These are phyloP conservation scores for Bipolaris sorokiniana DNA, from an alignment of 2,329 filamentous ascomycete species.

Conservation along the genomic window DNA sequence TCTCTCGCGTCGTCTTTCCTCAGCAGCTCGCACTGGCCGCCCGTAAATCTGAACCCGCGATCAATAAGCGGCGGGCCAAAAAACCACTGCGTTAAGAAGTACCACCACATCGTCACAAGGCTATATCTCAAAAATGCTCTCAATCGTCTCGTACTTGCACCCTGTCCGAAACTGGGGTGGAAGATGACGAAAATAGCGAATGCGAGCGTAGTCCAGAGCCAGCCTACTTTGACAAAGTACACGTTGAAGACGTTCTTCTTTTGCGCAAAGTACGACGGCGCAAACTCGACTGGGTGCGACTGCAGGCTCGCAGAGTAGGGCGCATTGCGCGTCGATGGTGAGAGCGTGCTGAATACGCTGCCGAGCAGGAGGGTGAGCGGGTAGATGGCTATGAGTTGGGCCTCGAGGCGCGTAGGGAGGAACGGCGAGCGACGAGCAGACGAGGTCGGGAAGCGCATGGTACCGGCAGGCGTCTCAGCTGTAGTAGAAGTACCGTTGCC, in stretches of 20 bases:
- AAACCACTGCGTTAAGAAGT: slow-evolving; percentile 92
- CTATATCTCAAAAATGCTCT: slow-evolving; percentile 72
- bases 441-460: slow-evolving; percentile 33
- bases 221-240: slow-evolving; percentile 93
- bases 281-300: slow-evolving; percentile 63
- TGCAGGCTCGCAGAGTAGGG: slow-evolving; percentile 68
- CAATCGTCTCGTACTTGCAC: slow-evolving; percentile 51
- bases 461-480: slow-evolving; percentile 31
- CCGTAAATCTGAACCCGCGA: slow-evolving; percentile 84
- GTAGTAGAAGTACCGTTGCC: slow-evolving; percentile 26
- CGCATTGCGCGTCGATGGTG: slow-evolving; percentile 68
- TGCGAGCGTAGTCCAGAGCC: slow-evolving; percentile 84
- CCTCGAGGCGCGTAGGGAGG: slow-evolving; percentile 73
- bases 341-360: slow-evolving; percentile 78
- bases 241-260: slow-evolving; percentile 93
- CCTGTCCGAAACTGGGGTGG: slow-evolving; percentile 65
- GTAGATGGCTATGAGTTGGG: slow-evolving; percentile 71
- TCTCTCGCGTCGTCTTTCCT: slow-evolving; percentile 57
- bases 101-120: slow-evolving; percentile 78
- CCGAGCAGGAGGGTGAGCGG: slow-evolving; percentile 80
- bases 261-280: slow-evolving; percentile 87
- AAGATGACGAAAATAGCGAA: slow-evolving; percentile 73
- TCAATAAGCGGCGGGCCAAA: slow-evolving; percentile 92
- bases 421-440: slow-evolving; percentile 59
- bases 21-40: slow-evolving; percentile 77